Evolutionary conservation across 306 rosid species (phyloP).

Genomic region (Dryas octopetala): DNA sequence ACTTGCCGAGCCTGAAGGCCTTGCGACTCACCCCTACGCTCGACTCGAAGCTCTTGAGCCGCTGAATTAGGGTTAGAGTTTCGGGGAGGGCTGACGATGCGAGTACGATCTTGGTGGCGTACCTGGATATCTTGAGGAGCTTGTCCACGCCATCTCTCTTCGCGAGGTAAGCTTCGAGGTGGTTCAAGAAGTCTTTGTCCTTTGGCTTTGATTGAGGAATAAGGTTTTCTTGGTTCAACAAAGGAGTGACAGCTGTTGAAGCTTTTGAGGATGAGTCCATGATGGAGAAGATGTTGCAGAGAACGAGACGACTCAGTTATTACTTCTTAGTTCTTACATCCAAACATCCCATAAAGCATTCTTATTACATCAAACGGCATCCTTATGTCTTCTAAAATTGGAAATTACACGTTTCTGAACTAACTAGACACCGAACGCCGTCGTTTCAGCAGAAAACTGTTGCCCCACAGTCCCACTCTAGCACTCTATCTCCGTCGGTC

Average conservation of each 20-base stretch:
- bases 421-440: not conserved
- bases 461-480: not conserved
- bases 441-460: not conserved
- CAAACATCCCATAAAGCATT: too few relatives aligned
- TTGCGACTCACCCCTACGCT: slow-evolving; percentile 87
- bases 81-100: slow-evolving; percentile 55
- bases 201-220: slow-evolving; percentile 21
- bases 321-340: not conserved
- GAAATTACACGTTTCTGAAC: too few relatives aligned
- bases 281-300: slow-evolving; percentile 23
- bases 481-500: too few relatives aligned
- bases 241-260: slow-evolving; percentile 16
- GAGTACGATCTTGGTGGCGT: slow-evolving; percentile 69
- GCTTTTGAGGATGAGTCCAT: slow-evolving; percentile 44
- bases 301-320: not conserved
- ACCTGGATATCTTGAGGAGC: slow-evolving; percentile 81
- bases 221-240: slow-evolving; percentile 22
- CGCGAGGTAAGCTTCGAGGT: slow-evolving; percentile 74
- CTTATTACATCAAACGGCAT: too few relatives aligned
- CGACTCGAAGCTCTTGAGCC: slow-evolving; percentile 80
- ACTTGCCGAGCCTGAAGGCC: slow-evolving; percentile 87
- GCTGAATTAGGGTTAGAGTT: slow-evolving; percentile 43
- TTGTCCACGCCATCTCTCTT: slow-evolving; percentile 96
- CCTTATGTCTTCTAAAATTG: too few relatives aligned
- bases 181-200: slow-evolving; percentile 56